Conservation (phyloP, 805 yeast genomes). For the Candida alai region DNA sequence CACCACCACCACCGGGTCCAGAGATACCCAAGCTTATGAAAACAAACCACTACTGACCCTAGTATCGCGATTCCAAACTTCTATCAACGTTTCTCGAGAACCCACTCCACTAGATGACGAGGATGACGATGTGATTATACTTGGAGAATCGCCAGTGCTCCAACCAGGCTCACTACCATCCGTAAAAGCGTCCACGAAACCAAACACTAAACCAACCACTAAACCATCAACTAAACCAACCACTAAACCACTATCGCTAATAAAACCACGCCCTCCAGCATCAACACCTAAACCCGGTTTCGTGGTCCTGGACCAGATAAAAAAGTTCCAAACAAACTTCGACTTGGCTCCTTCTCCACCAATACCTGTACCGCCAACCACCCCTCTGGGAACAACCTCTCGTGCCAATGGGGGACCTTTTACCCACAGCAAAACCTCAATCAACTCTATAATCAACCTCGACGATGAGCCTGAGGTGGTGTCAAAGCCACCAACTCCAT, state of each 20-base stretch:
- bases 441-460: constrained; percentile 36
- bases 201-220: neutral
- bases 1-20: constrained; percentile 1
- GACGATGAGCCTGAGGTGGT: constrained; percentile 24
- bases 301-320: constrained; percentile 29
- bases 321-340: constrained; percentile 30
- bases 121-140: constrained; percentile 7
- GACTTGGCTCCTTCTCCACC: constrained; percentile 12
- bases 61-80: constrained; percentile 31
- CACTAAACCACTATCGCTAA: constrained; percentile 1
- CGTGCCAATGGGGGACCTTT: constrained; percentile 3
- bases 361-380: constrained; percentile 3
- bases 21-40: neutral
- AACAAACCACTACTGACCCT: constrained; percentile 13
- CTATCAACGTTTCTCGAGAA: constrained; percentile 13
- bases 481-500: constrained; percentile 5
- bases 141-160: constrained; percentile 1
- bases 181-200: neutral
- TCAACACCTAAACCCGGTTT: constrained; percentile 8
- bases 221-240: neutral
- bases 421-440: constrained; percentile 33
- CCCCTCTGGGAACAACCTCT: neutral
- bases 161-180: neutral
- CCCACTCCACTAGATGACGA: constrained; percentile 4
- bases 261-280: neutral